Evolutionary conservation across 805 yeast genomes (phyloP), one percentile per base, ranked within the genome.

Genomic region (Grigorovia transvaalensis): DNA sequence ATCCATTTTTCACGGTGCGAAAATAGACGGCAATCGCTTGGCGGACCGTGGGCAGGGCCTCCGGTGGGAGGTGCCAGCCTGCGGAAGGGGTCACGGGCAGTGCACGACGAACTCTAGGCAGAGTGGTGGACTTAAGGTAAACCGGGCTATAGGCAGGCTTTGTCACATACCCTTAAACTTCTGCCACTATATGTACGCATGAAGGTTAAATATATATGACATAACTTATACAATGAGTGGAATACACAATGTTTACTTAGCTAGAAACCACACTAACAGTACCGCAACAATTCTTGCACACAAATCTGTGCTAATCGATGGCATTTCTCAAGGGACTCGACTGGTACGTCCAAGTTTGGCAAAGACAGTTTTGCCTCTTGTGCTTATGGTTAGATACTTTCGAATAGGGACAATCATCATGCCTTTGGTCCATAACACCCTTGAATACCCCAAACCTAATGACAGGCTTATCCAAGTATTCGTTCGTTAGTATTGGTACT

Each of bases 291-390:
- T 3, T 23, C 6, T 23, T 23, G 27, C 27, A 23, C 6, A 6
- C 27, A 23, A 23, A 40, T 30, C n/a, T 53, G 52, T n/a, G 49
- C 50, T 41, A 45, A 47, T 23, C 52, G 45, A 42, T 53, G 56
- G 2, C 54, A 53, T 49, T 49, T 53, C 30, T 50, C 46, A 47
- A 27, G 2, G 48, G 51, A 38, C 51, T 49, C 5, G 17, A 18
- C 17, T 29, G 35, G 9, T 35, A 12, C 7, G 40, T 12, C 9
- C 19, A 27, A 3, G 40, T 15, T 38, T 40, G 54, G 42, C 49
- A 51, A 29, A 20, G n/a, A 45, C 44, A 51, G 27, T 18, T 47
- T 44, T 40, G 23, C 9, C 38, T n/a, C 17, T 38, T 20, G 2
- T 23, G 19, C 7, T 17, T 19, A 43, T 29, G 43, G 9, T 13